Conservation (phyloP, 1,139 yeast species). For the Blastobotrys serpentis region DNA sequence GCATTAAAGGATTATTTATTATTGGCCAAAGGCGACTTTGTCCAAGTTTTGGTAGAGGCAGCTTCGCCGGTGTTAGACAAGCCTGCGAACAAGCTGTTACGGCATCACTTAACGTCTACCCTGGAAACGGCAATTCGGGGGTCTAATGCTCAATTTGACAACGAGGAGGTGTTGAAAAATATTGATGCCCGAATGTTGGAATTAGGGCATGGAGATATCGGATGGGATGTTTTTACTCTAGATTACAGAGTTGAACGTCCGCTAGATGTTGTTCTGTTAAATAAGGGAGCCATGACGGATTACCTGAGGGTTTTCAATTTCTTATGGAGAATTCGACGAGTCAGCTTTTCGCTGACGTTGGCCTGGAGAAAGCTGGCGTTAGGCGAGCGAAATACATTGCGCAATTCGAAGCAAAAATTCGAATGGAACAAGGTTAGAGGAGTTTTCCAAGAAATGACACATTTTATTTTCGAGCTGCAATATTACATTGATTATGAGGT, state of each 20-base stretch:
- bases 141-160: slow-evolving; percentile 57
- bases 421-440: slow-evolving; percentile 36
- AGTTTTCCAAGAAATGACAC: slow-evolving; percentile 38
- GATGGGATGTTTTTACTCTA: slow-evolving; percentile 91
- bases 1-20: slow-evolving; percentile 67
- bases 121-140: slow-evolving; percentile 64
- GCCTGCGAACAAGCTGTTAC: slow-evolving; percentile 61
- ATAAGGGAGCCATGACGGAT: slow-evolving; percentile 47
- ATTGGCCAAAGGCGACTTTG: slow-evolving; percentile 76
- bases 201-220: slow-evolving; percentile 58
- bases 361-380: slow-evolving; percentile 46
- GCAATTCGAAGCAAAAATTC: background rate
- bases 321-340: slow-evolving; percentile 73
- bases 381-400: slow-evolving; percentile 23
- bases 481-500: slow-evolving; percentile 42
- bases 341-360: slow-evolving; percentile 50
- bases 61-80: slow-evolving; percentile 57
- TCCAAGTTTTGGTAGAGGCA: slow-evolving; percentile 58
- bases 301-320: slow-evolving; percentile 83
- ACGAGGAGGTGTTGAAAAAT: slow-evolving; percentile 47
- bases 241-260: slow-evolving; percentile 70
- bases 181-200: slow-evolving; percentile 81
- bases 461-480: slow-evolving; percentile 41
- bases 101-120: slow-evolving; percentile 64
- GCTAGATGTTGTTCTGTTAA: slow-evolving; percentile 42